These are phyloP conservation scores for Solanum ahanhuiri DNA, from an alignment of 257 asterid species.

Conservation along the genomic window DNA sequence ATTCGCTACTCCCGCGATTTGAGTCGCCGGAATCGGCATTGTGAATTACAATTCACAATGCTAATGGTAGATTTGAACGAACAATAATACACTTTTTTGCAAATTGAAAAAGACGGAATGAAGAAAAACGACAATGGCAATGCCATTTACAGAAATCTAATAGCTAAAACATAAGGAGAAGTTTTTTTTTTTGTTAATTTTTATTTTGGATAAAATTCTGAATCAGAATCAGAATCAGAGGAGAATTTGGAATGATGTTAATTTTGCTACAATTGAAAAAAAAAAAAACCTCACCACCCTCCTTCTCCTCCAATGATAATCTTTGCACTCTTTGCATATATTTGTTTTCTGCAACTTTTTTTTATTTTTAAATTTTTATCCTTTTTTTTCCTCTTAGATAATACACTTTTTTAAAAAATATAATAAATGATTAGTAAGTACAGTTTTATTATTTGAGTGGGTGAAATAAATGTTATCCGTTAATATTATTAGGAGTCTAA, in stretches of 20 bases:
- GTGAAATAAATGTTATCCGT: not conserved
- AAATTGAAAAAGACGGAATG: not conserved
- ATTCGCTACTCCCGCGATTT: not conserved
- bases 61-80: not conserved
- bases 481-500: not conserved
- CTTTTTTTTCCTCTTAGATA: not conserved
- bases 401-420: not conserved
- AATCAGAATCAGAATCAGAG: not conserved
- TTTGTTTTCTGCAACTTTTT: not conserved
- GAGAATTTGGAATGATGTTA: not conserved
- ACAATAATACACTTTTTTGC: not conserved
- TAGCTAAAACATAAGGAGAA: not conserved
- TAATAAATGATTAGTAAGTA: not conserved
- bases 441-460: not conserved
- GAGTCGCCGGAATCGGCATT: conserved; percentile 25
- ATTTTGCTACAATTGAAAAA: not conserved
- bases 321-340: not conserved
- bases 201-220: not conserved
- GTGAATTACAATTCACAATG: not conserved
- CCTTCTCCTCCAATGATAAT: not conserved
- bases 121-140: not conserved
- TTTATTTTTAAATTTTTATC: not conserved
- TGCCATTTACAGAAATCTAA: not conserved
- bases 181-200: too few relatives aligned
- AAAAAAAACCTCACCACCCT: not conserved